phyloP scores from a whole-genome alignment of 2,329 filamentous ascomycete genomes.

The Shiraia bambusicola region DNA sequence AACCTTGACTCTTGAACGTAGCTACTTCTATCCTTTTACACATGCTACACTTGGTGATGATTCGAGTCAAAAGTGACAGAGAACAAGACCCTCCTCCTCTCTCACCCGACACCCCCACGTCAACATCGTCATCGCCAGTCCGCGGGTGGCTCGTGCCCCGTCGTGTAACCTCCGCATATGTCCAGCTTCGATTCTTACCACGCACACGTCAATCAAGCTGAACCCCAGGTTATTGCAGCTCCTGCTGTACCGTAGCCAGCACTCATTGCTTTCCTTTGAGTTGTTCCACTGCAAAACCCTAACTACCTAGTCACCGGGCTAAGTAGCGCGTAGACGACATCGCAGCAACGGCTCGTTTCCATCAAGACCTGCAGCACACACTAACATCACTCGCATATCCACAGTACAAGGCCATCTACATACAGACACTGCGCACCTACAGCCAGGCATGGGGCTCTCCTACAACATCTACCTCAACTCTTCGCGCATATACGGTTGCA shows the following conservation, averaged over 20 bases:
- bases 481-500: conserved; percentile 85
- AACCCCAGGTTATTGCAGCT: conserved; percentile 9
- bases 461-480: conserved; percentile 92
- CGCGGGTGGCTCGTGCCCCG: conserved; percentile 21
- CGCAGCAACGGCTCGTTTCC: neutral
- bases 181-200: conserved; percentile 4
- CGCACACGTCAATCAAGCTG: conserved; percentile 5
- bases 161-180: conserved; percentile 15
- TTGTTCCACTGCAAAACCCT: conserved; percentile 2
- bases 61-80: neutral
- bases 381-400: neutral
- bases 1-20: no score
- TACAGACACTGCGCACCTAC: neutral
- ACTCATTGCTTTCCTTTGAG: conserved; percentile 3
- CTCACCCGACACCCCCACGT: neutral
- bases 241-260: neutral
- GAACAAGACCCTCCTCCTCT: neutral
- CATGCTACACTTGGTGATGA: neutral
- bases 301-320: conserved; percentile 4
- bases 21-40: no score
- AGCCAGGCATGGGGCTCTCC: conserved; percentile 72
- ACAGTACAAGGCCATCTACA: no score
- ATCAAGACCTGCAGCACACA: neutral
- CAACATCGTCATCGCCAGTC: conserved; percentile 12
- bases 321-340: no score